A percentile compares a stretch with the other conserved stretches of the same genome.
Evolutionary conservation across 345 rosid genomes (phyloP).

Genomic region (Psidium guajava): DNA sequence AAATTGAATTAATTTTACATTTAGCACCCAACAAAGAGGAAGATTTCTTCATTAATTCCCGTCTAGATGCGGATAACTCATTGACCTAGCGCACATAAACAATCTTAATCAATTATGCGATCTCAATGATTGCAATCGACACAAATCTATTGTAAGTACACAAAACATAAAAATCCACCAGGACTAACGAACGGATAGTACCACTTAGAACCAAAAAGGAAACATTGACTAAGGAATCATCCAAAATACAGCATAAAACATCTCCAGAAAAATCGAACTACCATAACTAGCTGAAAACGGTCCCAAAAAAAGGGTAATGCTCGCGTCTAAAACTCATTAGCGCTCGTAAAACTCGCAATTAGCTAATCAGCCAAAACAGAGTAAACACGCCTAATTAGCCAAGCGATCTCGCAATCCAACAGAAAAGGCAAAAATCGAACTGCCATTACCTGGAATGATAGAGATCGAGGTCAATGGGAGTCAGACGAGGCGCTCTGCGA

Average conservation of each 20-base stretch:
- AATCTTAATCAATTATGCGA: not conserved
- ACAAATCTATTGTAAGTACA: not conserved
- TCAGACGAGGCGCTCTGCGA: not conserved
- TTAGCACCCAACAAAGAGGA: not conserved
- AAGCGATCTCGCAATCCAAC: not conserved
- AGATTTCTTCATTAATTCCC: not conserved
- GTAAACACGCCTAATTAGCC: not conserved
- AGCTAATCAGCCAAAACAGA: not conserved
- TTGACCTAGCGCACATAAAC: not conserved
- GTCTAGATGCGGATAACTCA: not conserved
- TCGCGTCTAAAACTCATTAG: not conserved
- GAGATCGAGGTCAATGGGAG: conserved; percentile 13
- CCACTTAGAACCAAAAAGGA: not conserved
- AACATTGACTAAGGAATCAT: not conserved
- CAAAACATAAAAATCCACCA: not conserved
- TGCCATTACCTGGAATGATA: conserved; percentile 12
- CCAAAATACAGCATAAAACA: not conserved
- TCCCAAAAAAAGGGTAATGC: not conserved
- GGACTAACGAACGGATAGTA: not conserved
- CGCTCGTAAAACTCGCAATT: not conserved
- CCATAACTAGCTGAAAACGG: not conserved
- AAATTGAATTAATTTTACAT: not conserved
- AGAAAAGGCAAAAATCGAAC: not conserved
- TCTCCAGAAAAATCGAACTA: not conserved
- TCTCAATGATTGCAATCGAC: not conserved